Conservation (phyloP, 345 rosid genomes). For the Zanthoxylum bungeanum region DNA sequence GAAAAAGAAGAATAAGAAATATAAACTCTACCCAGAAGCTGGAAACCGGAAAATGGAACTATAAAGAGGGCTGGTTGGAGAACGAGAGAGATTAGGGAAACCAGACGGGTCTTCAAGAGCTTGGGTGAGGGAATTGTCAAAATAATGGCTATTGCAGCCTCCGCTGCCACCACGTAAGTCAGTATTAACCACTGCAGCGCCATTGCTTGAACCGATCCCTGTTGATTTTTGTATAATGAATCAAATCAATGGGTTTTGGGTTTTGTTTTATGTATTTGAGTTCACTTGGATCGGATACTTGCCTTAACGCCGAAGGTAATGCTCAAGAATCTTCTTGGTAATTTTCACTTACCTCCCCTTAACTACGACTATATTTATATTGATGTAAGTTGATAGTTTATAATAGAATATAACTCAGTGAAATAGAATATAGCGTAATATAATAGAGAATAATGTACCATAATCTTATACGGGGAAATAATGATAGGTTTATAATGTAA, state of each 20-base stretch:
- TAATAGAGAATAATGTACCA: no score
- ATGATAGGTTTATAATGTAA: no score
- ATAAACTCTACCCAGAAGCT: slow-evolving; percentile 81
- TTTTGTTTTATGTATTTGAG: no score
- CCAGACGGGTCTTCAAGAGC: slow-evolving; percentile 59
- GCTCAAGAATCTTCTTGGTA: no score
- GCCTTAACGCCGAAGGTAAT: not conserved
- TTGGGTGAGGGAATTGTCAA: slow-evolving; percentile 77
- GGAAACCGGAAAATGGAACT: slow-evolving; percentile 81
- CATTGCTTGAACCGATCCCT: slow-evolving; percentile 49
- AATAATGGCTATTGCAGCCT: slow-evolving; percentile 56
- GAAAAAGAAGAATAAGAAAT: no score
- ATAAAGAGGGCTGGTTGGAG: slow-evolving; percentile 72
- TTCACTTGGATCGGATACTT: not conserved
- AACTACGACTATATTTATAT: no score
- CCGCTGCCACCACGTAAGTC: slow-evolving; percentile 72
- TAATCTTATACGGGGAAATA: no score
- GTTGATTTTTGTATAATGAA: not conserved
- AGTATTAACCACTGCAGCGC: slow-evolving; percentile 87
- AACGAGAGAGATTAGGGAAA: slow-evolving; percentile 60
- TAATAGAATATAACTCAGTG: no score
- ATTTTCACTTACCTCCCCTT: no score
- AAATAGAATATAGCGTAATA: no score
- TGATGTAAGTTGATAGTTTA: no score
- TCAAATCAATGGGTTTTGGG: not conserved